Evolutionary conservation across 371 early-diverging fungal genomes (phyloP).

Genomic region (Circinella minor): DNA sequence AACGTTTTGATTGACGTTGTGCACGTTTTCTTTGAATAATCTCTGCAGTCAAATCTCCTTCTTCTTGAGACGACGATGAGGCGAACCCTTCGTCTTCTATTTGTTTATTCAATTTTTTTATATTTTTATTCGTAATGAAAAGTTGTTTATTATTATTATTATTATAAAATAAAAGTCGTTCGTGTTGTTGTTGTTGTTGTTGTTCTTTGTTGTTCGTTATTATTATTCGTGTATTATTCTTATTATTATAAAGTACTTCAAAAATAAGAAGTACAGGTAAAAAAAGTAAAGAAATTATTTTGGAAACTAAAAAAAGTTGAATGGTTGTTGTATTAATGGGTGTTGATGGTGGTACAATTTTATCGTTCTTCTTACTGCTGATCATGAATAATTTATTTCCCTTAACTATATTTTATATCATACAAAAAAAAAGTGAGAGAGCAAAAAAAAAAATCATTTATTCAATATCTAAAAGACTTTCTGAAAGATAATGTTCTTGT

Average conservation of each 20-base stretch:
- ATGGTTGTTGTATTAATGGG: neutral
- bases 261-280: neutral
- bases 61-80: conserved; percentile 45
- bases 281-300: neutral
- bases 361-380: neutral
- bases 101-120: neutral
- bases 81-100: conserved; percentile 35
- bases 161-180: neutral
- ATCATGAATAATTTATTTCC: neutral
- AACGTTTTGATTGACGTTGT: conserved; percentile 15
- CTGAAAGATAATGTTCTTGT: conserved; percentile 45
- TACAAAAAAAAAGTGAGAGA: neutral
- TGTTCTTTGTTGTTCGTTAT: neutral
- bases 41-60: conserved; percentile 33
- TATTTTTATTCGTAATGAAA: neutral
- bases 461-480: conserved; percentile 30
- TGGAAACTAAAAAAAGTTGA: conserved; percentile 1
- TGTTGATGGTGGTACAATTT: neutral
- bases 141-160: neutral
- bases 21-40: conserved; percentile 39
- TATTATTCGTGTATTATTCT: neutral
- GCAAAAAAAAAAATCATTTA: neutral
- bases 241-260: neutral
- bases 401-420: too few relatives aligned
- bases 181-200: neutral